phyloP scores from a whole-genome alignment of 352 stramenopile genomes.

The Globisporangium solare region DNA sequence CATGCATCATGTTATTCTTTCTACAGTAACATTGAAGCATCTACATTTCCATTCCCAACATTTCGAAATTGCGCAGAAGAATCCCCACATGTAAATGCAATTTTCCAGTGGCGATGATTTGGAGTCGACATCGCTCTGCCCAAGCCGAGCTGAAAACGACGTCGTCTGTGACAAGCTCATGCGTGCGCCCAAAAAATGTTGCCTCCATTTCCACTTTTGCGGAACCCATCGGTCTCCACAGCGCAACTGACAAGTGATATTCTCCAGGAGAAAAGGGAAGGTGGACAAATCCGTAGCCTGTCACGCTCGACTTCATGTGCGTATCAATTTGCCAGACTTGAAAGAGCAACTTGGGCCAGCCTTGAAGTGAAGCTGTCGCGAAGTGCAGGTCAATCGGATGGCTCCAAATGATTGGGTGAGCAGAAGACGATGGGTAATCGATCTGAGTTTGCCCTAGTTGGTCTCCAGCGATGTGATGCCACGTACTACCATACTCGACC shows the following conservation, averaged over 20 bases:
- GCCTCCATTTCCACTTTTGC: slow-evolving; percentile 45
- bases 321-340: slow-evolving; percentile 59
- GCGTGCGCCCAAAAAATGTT: slow-evolving; percentile 41
- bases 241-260: slow-evolving; percentile 33
- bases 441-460: slow-evolving; percentile 60
- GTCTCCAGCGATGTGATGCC: slow-evolving; percentile 54
- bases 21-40: no score
- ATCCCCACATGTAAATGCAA: slow-evolving; percentile 47
- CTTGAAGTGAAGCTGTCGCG: slow-evolving; percentile 42
- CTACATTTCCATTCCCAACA: slow-evolving; percentile 18
- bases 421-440: slow-evolving; percentile 30
- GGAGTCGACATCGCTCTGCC: slow-evolving; percentile 54
- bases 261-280: slow-evolving; percentile 51
- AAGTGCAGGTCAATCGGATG: slow-evolving; percentile 74
- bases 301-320: slow-evolving; percentile 38
- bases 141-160: slow-evolving; percentile 52
- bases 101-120: slow-evolving; percentile 52
- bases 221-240: slow-evolving; percentile 62
- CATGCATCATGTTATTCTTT: slow-evolving; percentile 1
- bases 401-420: slow-evolving; percentile 38
- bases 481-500: slow-evolving; percentile 53
- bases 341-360: slow-evolving; percentile 61
- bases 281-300: slow-evolving; percentile 56
- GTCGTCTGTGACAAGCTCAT: slow-evolving; percentile 52
- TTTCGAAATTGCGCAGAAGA: slow-evolving; percentile 49